Conservation (phyloP, 768 basidiomycete species). For the Amanita subjunquillea region DNA sequence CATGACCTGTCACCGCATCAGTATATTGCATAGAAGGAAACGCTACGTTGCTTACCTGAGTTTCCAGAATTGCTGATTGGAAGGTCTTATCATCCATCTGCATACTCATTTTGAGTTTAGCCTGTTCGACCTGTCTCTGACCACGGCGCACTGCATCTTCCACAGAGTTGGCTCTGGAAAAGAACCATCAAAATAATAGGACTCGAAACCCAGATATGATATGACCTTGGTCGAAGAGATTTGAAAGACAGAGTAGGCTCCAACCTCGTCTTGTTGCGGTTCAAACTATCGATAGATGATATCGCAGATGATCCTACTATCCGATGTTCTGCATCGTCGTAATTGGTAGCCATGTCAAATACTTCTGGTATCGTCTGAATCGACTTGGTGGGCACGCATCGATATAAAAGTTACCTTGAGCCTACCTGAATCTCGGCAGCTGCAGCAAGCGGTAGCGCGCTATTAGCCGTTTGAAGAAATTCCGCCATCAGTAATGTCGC, state of each 20-base stretch:
- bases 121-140: constrained; percentile 85
- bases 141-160: constrained; percentile 83
- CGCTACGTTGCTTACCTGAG: constrained; percentile 44
- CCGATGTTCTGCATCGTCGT: constrained; percentile 64
- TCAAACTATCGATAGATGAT: constrained; percentile 85
- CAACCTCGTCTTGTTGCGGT: constrained; percentile 73
- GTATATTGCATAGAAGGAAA: background rate
- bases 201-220: no score
- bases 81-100: constrained; percentile 95
- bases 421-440: constrained; percentile 80
- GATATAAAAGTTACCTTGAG: background rate
- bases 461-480: constrained; percentile 78
- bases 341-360: constrained; percentile 78
- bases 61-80: constrained; percentile 74
- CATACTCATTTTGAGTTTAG: constrained; percentile 81
- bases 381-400: background rate
- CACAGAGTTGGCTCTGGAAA: constrained; percentile 58
- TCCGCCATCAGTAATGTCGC: constrained; percentile 90
- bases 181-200: background rate
- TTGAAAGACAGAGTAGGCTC: constrained; percentile 43
- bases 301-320: constrained; percentile 80
- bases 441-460: constrained; percentile 69
- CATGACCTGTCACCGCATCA: constrained; percentile 49
- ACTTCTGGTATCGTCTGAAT: constrained; percentile 50
- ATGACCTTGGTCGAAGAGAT: constrained; percentile 18